phyloP scores from a whole-genome alignment of 73 alveolate species.

The Uronychia setigera region DNA sequence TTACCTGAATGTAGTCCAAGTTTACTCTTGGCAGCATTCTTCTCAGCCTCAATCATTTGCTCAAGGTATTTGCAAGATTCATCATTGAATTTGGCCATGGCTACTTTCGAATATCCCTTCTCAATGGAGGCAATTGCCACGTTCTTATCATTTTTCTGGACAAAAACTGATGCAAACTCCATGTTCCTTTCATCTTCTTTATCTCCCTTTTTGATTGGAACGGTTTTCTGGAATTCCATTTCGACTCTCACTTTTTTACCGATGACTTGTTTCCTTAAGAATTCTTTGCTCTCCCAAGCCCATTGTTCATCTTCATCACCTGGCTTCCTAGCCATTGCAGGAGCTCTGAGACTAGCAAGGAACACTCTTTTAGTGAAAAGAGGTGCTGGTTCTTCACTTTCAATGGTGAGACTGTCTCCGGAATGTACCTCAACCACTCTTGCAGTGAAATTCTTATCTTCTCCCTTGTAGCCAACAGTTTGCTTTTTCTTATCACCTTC shows the following conservation, averaged over 20 bases:
- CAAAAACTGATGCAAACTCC: constrained; percentile 70
- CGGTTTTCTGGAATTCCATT: constrained; percentile 69
- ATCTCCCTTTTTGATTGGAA: constrained; percentile 40
- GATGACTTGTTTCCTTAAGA: constrained; percentile 81
- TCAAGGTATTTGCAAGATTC: constrained; percentile 73
- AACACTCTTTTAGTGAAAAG: constrained; percentile 51
- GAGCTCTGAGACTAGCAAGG: constrained; percentile 89
- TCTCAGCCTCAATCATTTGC: constrained; percentile 69
- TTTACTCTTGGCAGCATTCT: constrained; percentile 64
- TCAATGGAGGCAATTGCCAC: constrained; percentile 55
- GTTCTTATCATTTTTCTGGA: constrained; percentile 51
- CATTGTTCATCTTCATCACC: constrained; percentile 83
- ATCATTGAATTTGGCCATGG: constrained; percentile 72
- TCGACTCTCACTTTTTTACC: constrained; percentile 79
- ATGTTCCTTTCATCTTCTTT: constrained; percentile 58
- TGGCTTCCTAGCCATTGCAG: constrained; percentile 63
- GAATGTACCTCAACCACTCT: constrained; percentile 87
- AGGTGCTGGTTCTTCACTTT: constrained; percentile 28
- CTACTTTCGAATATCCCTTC: constrained; percentile 68
- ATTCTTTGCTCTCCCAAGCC: constrained; percentile 94
- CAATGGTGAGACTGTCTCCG: constrained; percentile 91
- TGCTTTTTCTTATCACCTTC: constrained; percentile 47
- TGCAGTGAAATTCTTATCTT: constrained; percentile 57
- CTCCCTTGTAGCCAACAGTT: constrained; percentile 29
- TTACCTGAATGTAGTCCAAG: constrained; percentile 59